Evolutionary conservation across 805 yeast genomes (phyloP), one percentile per base, ranked within the genome.

Genomic region (Zygoascus bituminiphila): DNA sequence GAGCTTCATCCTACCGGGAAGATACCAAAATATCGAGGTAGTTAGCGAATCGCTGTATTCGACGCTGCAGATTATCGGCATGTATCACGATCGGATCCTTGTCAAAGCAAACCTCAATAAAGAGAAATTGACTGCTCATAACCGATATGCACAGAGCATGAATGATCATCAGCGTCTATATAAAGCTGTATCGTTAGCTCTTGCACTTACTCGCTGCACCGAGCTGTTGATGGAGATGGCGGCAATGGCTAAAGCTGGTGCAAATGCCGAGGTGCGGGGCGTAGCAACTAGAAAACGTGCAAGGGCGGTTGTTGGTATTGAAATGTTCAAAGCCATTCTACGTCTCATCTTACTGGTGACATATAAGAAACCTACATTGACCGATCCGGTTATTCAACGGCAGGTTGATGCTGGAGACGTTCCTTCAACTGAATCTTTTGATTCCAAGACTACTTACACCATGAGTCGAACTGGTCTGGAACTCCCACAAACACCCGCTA

Each of bases 191-290:
- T 62, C 70, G 9, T 52, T 62, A 49, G 22, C 52, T 2, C 53
- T 70, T 15, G 51, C 63, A 9, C 52, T 64, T 7, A 51, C 64
- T 14, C 60, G 64, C 37, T 60, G 62, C 48, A 55, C 64, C 2
- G 71, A 69, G 57, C 54, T 69, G 33, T 56, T 69, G 23, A 51
- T 60, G 49, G 74, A 69, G 49, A 67, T 69, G 64, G 49, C 64
- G 5, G 65, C 65, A 24, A 47, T 31, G 55, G 39, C 42, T 15
- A n/a, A n/a, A n/a, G 20, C 14, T 21, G 42, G 21, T 9, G 19
- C 24, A 20, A n/a, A 24, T 56, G 57, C 22, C 40, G 47, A 23
- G 22, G 31, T 21, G 17, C 24, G 36, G 20, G 23, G 42, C 12
- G 24, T 43, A 17, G 17, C 23, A 21, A 21, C 25, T 21, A 17